Conservation (phyloP, 352 stramenopile genomes). For the Chrysophaeum taylorii region DNA sequence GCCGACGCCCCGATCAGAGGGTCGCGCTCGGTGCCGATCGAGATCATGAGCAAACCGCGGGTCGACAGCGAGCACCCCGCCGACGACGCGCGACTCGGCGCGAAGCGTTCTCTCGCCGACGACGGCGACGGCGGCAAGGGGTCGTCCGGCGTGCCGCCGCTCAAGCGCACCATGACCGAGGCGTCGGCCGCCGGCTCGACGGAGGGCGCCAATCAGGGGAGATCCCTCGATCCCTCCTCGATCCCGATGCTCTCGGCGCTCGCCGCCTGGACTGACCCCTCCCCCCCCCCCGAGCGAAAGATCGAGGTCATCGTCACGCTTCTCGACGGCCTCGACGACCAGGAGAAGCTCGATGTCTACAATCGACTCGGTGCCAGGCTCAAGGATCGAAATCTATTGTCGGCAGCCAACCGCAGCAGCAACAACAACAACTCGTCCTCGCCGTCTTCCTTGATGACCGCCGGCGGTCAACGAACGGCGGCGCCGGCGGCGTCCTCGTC, state of each 20-base stretch:
- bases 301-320: neutral
- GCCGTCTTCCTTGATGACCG: too few species aligned
- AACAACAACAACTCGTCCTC: too few species aligned
- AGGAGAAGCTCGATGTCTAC: neutral
- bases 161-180: too few species aligned
- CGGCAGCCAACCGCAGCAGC: too few species aligned
- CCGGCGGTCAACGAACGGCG: too few species aligned
- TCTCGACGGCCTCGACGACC: neutral
- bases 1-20: neutral
- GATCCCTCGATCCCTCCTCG: neutral
- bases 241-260: neutral
- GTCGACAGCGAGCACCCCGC: neutral
- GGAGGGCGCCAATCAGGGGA: neutral
- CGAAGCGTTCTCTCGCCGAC: neutral
- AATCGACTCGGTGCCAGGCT: neutral
- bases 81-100: neutral
- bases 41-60: constrained; percentile 5
- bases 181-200: too few species aligned
- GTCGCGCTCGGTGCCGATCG: neutral
- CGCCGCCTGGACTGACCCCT: neutral
- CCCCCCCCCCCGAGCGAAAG: neutral
- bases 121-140: neutral
- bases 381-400: too few species aligned
- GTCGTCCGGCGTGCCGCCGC: neutral
- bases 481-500: too few species aligned